Evolutionary conservation across 148 eudicot genomes (phyloP), one percentile per base, ranked within the genome.

Genomic region (Spergularia marina): DNA sequence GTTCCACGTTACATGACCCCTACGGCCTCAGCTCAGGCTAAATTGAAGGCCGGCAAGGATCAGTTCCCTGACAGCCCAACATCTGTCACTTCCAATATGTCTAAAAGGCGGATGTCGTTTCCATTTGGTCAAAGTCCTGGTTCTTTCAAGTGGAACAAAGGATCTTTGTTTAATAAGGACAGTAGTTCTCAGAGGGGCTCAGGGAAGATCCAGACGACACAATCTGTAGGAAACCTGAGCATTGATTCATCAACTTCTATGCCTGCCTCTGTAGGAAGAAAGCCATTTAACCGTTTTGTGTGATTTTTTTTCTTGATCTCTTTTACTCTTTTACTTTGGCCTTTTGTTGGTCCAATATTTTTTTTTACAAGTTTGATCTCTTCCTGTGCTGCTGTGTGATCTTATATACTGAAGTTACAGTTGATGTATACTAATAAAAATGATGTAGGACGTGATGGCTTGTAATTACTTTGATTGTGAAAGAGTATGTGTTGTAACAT

Each of bases 221-320:
- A 64, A 30, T 91, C 91, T 30, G 73, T 82, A 36, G 98, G 84
- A 49, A 84, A 90, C 80, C 39, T 78, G 84, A 94, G 98, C 78
- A 82, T 87, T 55, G 97, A 90, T 83, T 94, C 98, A 8, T 69
- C 91, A 8, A 79, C 78, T 74, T 94, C 98, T 41, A 90, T 88
- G 98, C 98, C 99, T 41, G 90, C 88, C 62, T 74, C 80, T 11
- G 80, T 87, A 74, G 98, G 99, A 56, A 89, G 93, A 83, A 96
- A 81, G 81, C 97, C 99, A 44, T 96, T 96, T 84, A 92, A 96
- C 87, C 83, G 97, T 78, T 94, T 87, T 78, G 98, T 80, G 88
- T 93, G 98, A 93, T 40, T 76, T 68, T 83, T 72, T 12, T 76
- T 60, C 25, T 52, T 49, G 0, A 15, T 61, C 67, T 25, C 68